Conservation (phyloP, 2,329 filamentous ascomycete species). For the Beauveria sp. region DNA sequence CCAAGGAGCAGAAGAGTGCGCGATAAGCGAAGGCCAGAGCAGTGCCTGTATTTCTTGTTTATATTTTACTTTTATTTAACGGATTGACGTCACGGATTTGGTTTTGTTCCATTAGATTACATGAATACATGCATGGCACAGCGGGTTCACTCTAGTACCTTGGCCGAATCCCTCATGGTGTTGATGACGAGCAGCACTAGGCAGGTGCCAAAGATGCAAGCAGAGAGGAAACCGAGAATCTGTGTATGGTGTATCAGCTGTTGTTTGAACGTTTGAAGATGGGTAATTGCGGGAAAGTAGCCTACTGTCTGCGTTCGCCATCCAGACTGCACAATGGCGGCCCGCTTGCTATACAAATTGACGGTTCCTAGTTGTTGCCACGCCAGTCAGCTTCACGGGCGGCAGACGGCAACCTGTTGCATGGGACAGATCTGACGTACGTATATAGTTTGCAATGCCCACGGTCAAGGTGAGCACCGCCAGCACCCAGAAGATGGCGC, state of each 20-base stretch:
- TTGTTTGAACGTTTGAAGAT: not conserved
- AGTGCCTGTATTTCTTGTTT: not conserved
- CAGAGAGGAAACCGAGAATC: constrained; percentile 55
- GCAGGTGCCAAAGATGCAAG: constrained; percentile 58
- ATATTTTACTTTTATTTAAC: not conserved
- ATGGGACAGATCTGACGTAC: constrained; percentile 30
- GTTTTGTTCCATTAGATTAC: not conserved
- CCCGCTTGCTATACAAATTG: constrained; percentile 69
- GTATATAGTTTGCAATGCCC: constrained; percentile 82
- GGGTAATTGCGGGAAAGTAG: not conserved
- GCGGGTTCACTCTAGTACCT: not conserved
- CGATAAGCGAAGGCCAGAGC: not conserved
- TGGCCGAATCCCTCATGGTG: not conserved
- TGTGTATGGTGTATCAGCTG: constrained; percentile 21
- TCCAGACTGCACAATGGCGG: constrained; percentile 83
- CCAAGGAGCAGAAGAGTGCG: constrained; percentile 23
- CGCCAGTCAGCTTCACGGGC: not conserved
- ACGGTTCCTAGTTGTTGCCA: constrained; percentile 46
- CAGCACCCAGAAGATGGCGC: constrained; percentile 80
- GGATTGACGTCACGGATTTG: not conserved
- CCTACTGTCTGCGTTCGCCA: constrained; percentile 82
- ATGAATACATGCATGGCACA: not conserved
- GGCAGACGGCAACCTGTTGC: not conserved
- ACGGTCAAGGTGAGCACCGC: constrained; percentile 67
- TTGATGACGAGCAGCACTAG: constrained; percentile 50